Base-by-base conservation (phyloP, 1,139 yeast species). In the Lodderomyces jiufengensis region DNA sequence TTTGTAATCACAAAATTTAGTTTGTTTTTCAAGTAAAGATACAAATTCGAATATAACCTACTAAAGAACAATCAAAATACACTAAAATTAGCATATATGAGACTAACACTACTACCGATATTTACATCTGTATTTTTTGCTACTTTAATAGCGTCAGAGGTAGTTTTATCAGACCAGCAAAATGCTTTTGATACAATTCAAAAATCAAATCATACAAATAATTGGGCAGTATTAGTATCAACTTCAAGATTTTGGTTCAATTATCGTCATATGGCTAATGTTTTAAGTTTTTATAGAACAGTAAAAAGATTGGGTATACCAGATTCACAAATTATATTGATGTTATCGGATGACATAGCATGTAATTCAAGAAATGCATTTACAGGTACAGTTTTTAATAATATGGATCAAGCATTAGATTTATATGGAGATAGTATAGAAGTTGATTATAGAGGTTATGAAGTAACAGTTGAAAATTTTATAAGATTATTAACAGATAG, bases 171-270 rank as follows among this genome's bases (percentile, higher is more conserved):
- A 13, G 34, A 18, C 7, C 13, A 9, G 9, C 18, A 20, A 20
- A 11, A 15, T 11, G 15, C 15, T 11, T 15, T 10, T n/a, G 24
- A 5, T 13, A 20, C 26, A 5, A 20, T 20, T 22, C 30, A 24
- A 20, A 33, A 24, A 44, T 66, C 81, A 3, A 63, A 68, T 33
- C 90, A 83, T 52, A 84, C 94, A 16, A 85, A 84, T 55, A 85
- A 85, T 59, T 85, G 95, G 95, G 98, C 98, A 0, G 97, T 92
- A 4, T 65, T 92, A 36, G 96, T 92, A 23, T 88, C 96, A 3
- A 90, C 98, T 1, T 88, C 97, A 4, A 70, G 97, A 44, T 92
- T 92, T 61, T 92, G 99, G 99, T 92, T 92, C 70, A 92, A 92
- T 59, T 92, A 92, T 57, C 73, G 97, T 57, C 99, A 92, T 60